Evolutionary conservation across 176 grass and related monocot species (phyloP).

Genomic region (Puccinellia tenuiflora): DNA sequence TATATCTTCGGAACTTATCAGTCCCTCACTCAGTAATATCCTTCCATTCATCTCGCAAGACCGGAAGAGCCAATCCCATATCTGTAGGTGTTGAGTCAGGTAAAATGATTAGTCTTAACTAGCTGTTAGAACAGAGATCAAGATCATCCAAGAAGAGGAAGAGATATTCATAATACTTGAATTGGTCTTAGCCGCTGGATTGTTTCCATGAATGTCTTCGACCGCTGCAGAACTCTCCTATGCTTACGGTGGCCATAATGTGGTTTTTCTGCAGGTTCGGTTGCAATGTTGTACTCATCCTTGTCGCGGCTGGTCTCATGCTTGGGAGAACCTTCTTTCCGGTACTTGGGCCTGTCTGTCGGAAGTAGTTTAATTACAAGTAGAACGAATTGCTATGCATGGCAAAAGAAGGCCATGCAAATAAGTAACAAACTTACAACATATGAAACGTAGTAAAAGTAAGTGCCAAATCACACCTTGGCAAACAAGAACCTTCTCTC

Average conservation of each 20-base stretch:
- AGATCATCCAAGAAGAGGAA: background rate
- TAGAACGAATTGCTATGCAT: background rate
- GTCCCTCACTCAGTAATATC: slow-evolving; percentile 60
- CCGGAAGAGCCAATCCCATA: slow-evolving; percentile 98
- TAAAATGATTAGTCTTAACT: background rate
- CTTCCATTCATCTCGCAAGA: slow-evolving; percentile 88
- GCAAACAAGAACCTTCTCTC: slow-evolving; percentile 88
- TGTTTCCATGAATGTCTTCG: slow-evolving; percentile 55
- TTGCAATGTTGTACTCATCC: background rate
- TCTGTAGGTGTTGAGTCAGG: slow-evolving; percentile 28
- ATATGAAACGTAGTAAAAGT: too few relatives aligned
- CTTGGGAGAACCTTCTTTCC: slow-evolving; percentile 42
- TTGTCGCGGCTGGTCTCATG: slow-evolving; percentile 12
- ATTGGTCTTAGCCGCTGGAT: slow-evolving; percentile 64
- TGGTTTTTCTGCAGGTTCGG: slow-evolving; percentile 17
- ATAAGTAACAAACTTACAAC: too few relatives aligned
- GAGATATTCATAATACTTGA: slow-evolving; percentile 44
- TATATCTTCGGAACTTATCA: slow-evolving; percentile 66
- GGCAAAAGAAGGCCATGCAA: background rate
- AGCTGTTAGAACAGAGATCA: background rate
- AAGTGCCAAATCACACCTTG: slow-evolving; percentile 42
- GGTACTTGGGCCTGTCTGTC: slow-evolving; percentile 75
- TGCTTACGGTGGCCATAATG: slow-evolving; percentile 30
- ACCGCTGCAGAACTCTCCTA: slow-evolving; percentile 33
- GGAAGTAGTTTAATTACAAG: slow-evolving; percentile 32